These are phyloP conservation scores for Sporothrix humicola DNA, from an alignment of 2,329 filamentous ascomycete genomes.

Conservation along the genomic window DNA sequence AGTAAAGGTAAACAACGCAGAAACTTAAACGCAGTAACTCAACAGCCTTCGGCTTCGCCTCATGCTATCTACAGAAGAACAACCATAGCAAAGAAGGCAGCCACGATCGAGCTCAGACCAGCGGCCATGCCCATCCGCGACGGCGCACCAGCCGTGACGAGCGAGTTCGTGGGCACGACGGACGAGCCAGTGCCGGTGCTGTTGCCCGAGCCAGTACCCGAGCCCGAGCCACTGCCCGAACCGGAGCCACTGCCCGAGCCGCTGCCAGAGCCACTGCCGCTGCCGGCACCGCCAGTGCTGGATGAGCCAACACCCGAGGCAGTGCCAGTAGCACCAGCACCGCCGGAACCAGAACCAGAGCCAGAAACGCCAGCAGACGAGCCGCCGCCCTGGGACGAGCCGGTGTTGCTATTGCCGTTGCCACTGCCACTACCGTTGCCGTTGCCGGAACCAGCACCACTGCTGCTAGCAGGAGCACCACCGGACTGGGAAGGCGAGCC, in stretches of 20 bases:
- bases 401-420: background rate
- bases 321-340: background rate
- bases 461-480: background rate
- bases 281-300: background rate
- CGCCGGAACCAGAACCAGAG: background rate
- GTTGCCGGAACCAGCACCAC: background rate
- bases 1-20: background rate
- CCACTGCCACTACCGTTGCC: background rate
- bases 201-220: background rate
- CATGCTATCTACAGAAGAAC: background rate
- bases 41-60: no score
- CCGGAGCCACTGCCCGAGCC: constrained; percentile 8
- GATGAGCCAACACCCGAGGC: background rate
- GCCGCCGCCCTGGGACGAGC: background rate
- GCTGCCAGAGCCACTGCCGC: background rate
- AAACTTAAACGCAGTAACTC: no score
- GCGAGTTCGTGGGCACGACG: background rate
- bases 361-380: background rate
- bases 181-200: background rate
- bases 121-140: constrained; percentile 5
- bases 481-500: background rate
- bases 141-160: constrained; percentile 16
- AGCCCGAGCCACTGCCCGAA: background rate
- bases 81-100: background rate
- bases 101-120: background rate